These are phyloP conservation scores for Mycena vitilis DNA, from an alignment of 768 basidiomycete genomes.

Conservation along the genomic window DNA sequence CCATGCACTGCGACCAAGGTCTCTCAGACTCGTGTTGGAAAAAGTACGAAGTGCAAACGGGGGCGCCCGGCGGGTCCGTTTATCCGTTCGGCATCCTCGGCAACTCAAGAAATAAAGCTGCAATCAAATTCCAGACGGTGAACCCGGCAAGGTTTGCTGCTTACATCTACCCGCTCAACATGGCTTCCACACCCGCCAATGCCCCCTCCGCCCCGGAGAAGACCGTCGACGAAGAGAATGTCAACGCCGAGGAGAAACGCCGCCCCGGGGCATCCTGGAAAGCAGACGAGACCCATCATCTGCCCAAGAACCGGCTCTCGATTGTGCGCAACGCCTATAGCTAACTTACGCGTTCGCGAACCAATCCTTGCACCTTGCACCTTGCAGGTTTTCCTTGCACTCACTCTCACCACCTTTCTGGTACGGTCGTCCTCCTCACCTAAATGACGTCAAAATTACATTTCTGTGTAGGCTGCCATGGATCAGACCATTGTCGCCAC, in stretches of 20 bases:
- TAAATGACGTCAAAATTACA: constrained; percentile 35
- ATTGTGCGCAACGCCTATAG: constrained; percentile 46
- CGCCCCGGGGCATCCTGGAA: constrained; percentile 67
- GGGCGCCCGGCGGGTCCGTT: constrained; percentile 1
- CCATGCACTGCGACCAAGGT: background rate
- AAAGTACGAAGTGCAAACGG: constrained; percentile 3
- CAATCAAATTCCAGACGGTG: background rate
- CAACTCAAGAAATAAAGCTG: constrained; percentile 20
- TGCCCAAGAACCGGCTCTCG: constrained; percentile 65
- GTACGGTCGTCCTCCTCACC: constrained; percentile 31
- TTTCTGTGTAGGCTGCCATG: constrained; percentile 57
- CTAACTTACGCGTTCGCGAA: background rate
- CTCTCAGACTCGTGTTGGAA: background rate
- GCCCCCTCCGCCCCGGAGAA: constrained; percentile 14
- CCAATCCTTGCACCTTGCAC: background rate
- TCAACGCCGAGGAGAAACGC: constrained; percentile 32
- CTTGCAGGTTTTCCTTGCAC: constrained; percentile 57
- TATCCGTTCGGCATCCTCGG: constrained; percentile 48
- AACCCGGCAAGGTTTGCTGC: constrained; percentile 1
- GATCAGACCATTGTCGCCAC: constrained; percentile 82
- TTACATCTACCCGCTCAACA: constrained; percentile 26
- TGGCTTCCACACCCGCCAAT: constrained; percentile 34
- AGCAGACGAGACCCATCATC: constrained; percentile 60
- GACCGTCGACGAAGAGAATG: constrained; percentile 1
- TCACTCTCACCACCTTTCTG: constrained; percentile 59